Evolutionary conservation across 73 alveolate species (phyloP).

Genomic region (Tetrahymena elliotti): DNA sequence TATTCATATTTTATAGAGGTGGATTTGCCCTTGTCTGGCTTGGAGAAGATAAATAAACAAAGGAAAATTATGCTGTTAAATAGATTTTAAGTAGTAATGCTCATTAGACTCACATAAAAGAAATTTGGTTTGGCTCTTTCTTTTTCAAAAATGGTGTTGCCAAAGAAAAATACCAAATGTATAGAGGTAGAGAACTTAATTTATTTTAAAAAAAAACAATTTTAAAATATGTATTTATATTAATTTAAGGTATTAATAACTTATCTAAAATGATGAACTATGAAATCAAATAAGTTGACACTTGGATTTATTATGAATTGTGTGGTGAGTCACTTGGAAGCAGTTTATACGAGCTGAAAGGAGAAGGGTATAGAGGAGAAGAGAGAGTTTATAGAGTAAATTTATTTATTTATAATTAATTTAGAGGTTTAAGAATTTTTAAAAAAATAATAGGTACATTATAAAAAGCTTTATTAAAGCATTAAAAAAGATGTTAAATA

Average conservation of each 20-base stretch:
- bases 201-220: not conserved
- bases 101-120: slow-evolving; percentile 39
- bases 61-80: slow-evolving; percentile 34
- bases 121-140: slow-evolving; percentile 33
- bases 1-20: not conserved
- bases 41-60: slow-evolving; percentile 32
- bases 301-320: slow-evolving; percentile 35
- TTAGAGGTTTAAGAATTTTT: not conserved
- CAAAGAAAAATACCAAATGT: not conserved
- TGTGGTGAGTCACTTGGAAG: slow-evolving; percentile 41
- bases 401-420: not conserved
- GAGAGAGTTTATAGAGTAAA: slow-evolving; percentile 36
- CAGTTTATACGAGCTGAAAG: slow-evolving; percentile 26
- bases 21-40: slow-evolving; percentile 40
- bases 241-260: slow-evolving; percentile 20
- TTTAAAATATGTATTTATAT: not conserved
- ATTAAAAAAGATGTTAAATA: slow-evolving; percentile 19
- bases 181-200: not conserved
- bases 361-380: slow-evolving; percentile 3
- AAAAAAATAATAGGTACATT: not conserved
- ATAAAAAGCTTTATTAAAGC: slow-evolving; percentile 4
- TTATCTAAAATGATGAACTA: slow-evolving; percentile 8
- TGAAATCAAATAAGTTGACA: slow-evolving; percentile 29
- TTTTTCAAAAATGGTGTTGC: slow-evolving; percentile 32
- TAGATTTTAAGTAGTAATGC: slow-evolving; percentile 21